phyloP scores from a whole-genome alignment of 352 stramenopile species.

The Phytophthora citricola region DNA sequence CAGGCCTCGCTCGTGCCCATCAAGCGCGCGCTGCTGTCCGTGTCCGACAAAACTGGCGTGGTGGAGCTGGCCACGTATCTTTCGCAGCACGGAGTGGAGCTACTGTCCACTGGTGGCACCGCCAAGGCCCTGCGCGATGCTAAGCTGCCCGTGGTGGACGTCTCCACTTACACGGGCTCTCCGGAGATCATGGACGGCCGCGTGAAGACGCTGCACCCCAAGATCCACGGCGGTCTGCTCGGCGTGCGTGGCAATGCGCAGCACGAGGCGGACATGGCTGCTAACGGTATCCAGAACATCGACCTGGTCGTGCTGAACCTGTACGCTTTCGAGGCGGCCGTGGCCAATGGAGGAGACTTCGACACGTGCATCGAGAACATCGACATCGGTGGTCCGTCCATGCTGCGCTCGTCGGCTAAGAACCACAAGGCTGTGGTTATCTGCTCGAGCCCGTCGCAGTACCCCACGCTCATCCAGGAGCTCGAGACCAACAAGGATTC shows the following conservation, averaged over 20 bases:
- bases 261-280: constrained; percentile 97
- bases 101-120: constrained; percentile 99
- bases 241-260: constrained; percentile 97
- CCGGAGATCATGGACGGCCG: constrained; percentile 99
- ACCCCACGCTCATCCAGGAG: constrained; percentile 93
- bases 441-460: constrained; percentile 96
- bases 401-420: constrained; percentile 99
- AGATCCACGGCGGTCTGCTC: constrained; percentile 98
- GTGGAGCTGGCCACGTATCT: constrained; percentile 97
- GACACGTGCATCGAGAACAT: constrained; percentile 99
- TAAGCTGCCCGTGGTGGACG: constrained; percentile 95
- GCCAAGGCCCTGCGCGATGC: constrained; percentile 96
- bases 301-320: constrained; percentile 99
- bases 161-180: constrained; percentile 97
- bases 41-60: constrained; percentile 99
- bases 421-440: constrained; percentile 99
- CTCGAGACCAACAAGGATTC: constrained; percentile 89
- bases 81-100: constrained; percentile 92
- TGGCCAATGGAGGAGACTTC: constrained; percentile 93
- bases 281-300: constrained; percentile 97
- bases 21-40: constrained; percentile 96
- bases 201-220: constrained; percentile 99
- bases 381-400: constrained; percentile 99
- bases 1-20: constrained; percentile 91
- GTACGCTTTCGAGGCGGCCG: constrained; percentile 99